Conservation (phyloP, 371 early-diverging fungal species). For the Vairimorpha apis region DNA sequence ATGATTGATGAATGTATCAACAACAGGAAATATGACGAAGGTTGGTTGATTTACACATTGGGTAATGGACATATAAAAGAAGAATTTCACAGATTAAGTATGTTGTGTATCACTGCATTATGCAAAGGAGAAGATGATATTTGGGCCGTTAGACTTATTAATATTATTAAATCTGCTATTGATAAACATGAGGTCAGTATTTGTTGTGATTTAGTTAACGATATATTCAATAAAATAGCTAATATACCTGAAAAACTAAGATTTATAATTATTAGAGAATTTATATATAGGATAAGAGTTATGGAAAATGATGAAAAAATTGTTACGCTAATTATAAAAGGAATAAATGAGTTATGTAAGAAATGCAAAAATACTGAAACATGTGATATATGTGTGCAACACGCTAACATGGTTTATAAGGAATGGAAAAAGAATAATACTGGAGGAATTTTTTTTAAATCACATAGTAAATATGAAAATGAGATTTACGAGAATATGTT, state of each 20-base stretch:
- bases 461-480: background rate
- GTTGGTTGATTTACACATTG: constrained; percentile 53
- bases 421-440: constrained; percentile 34
- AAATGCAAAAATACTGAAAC: constrained; percentile 23
- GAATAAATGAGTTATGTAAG: constrained; percentile 19
- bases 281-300: background rate
- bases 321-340: constrained; percentile 5
- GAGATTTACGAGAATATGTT: constrained; percentile 25
- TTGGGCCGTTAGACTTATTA: constrained; percentile 31
- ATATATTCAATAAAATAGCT: background rate
- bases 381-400: constrained; percentile 24
- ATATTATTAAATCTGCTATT: constrained; percentile 5
- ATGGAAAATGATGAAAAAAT: constrained; percentile 23
- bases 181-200: background rate
- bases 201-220: constrained; percentile 12
- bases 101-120: constrained; percentile 18
- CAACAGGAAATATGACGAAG: constrained; percentile 52
- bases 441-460: constrained; percentile 12
- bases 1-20: constrained; percentile 56
- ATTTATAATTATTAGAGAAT: constrained; percentile 3
- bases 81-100: constrained; percentile 11
- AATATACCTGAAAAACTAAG: constrained; percentile 6
- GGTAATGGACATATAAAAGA: background rate
- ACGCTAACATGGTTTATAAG: constrained; percentile 23
- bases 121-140: constrained; percentile 15